Base-by-base conservation (phyloP, 2,329 filamentous ascomycete species). In the Epichloe uncinata region DNA sequence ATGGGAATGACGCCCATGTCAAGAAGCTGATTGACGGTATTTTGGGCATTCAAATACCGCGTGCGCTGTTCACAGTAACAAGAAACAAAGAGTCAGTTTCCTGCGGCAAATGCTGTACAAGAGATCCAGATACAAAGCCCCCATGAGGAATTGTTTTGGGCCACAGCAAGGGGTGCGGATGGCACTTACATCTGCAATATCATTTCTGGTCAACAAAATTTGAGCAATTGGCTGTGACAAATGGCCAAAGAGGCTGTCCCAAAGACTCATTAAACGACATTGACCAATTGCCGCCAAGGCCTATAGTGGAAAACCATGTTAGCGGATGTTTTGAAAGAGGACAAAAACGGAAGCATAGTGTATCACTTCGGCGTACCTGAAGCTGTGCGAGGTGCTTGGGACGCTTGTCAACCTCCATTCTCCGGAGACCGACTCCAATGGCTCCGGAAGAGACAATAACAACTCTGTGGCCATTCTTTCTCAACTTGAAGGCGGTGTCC, bases 1-100 rank as follows among this genome's bases (percentile, higher is more conserved):
- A 98, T 96, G 9, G 93, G 93, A 55, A 98, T 94, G 26, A 97
- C 91, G 2, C 90, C 90, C 84, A 96, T 93, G 60, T 90, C 83
- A 16, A 98, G 72, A 44, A 97, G 76, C 66, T 95, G 88, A 48
- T 81, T 78, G 64, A 98, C 87, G 0, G 93, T 97, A 63, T 95
- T 96, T 68, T 96, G 89, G 0, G 93, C 93, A 70, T 98, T 98
- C 55, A 90, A 77, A 65, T 97, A 98, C 73, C 95, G 86, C 30
- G 88, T 91, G 53, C 88, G 83, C 81, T 89, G 53, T 46, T 42
- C 26, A 13, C 11, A 20, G 16, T 11, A 13, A 46, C 6, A 15
- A 7, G 1, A 44, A 22, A 11, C 13, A n/a, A 34, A 34, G 4
- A 38, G 47, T 49, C 41, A 43, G 47, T 26, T 30, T 18, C 1